These are phyloP conservation scores for Penicillium sp. DNA, from an alignment of 2,329 filamentous ascomycete species.

Conservation along the genomic window DNA sequence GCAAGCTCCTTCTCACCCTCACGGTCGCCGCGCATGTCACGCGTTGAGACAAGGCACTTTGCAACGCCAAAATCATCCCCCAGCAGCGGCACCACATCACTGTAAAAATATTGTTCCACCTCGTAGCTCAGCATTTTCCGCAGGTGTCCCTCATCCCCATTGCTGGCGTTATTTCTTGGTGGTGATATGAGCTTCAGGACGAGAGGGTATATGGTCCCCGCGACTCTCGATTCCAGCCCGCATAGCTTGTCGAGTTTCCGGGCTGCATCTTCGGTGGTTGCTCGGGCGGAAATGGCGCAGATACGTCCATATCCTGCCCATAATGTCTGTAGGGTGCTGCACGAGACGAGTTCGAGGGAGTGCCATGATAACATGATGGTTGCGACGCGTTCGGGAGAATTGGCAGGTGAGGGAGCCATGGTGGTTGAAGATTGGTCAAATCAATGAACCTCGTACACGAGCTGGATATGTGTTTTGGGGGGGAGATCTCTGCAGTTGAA, in stretches of 20 bases:
- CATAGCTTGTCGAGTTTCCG: conserved; percentile 21
- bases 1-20: conserved; percentile 26
- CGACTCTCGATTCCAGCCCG: conserved; percentile 15
- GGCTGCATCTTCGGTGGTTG: conserved; percentile 26
- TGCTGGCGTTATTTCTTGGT: conserved; percentile 34
- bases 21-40: conserved; percentile 22
- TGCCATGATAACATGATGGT: conserved; percentile 29
- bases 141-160: conserved; percentile 60
- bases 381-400: conserved; percentile 25
- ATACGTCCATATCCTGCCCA: conserved; percentile 57
- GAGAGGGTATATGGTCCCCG: conserved; percentile 33
- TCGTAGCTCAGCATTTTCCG: conserved; percentile 68
- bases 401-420: conserved; percentile 9
- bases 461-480: not conserved
- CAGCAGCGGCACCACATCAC: conserved; percentile 54
- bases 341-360: conserved; percentile 30
- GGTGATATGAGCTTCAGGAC: conserved; percentile 64
- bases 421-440: not conserved
- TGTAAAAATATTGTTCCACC: conserved; percentile 68
- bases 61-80: conserved; percentile 50
- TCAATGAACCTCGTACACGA: not conserved
- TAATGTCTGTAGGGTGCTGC: conserved; percentile 41
- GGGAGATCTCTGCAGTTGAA: not conserved
- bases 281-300: conserved; percentile 53
- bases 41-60: conserved; percentile 50